Evolutionary conservation across 2,329 filamentous ascomycete species (phyloP).

Genomic region (Apiospora saccharicola): DNA sequence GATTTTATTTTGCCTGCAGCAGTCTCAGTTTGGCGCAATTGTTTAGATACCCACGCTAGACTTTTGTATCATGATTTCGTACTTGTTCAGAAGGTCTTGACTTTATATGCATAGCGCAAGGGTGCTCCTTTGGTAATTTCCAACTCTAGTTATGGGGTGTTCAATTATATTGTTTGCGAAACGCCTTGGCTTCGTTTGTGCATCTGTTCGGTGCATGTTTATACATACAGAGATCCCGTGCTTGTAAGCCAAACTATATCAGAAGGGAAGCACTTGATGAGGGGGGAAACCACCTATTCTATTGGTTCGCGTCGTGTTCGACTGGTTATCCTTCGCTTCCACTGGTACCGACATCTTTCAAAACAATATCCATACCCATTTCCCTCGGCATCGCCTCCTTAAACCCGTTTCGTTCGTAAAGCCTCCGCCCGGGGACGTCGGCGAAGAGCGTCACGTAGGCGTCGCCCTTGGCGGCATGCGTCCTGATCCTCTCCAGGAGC

Average conservation of each 20-base stretch:
- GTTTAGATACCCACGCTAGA: constrained; percentile 19
- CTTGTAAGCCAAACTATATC: not conserved
- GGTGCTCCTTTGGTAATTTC: not conserved
- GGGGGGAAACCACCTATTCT: too few relatives aligned
- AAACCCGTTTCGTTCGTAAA: constrained; percentile 58
- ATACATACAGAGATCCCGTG: not conserved
- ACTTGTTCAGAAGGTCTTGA: not conserved
- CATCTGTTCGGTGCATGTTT: not conserved
- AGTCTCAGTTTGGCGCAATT: constrained; percentile 16
- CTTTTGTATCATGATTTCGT: not conserved
- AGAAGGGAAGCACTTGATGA: not conserved
- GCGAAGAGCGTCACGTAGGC: constrained; percentile 55
- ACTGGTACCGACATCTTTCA: constrained; percentile 5
- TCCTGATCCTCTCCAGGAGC: constrained; percentile 50
- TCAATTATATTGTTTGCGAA: not conserved
- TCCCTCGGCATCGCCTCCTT: constrained; percentile 45
- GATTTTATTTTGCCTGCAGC: not conserved
- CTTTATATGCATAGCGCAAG: not conserved
- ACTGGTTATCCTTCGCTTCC: not conserved
- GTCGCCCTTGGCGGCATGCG: constrained; percentile 45
- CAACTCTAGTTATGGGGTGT: not conserved
- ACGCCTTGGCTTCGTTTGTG: not conserved
- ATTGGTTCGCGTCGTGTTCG: not conserved
- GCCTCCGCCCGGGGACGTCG: constrained; percentile 50
- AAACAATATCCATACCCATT: constrained; percentile 46